Base-by-base conservation (phyloP, 1,139 yeast genomes). In the Pichia sp. region DNA sequence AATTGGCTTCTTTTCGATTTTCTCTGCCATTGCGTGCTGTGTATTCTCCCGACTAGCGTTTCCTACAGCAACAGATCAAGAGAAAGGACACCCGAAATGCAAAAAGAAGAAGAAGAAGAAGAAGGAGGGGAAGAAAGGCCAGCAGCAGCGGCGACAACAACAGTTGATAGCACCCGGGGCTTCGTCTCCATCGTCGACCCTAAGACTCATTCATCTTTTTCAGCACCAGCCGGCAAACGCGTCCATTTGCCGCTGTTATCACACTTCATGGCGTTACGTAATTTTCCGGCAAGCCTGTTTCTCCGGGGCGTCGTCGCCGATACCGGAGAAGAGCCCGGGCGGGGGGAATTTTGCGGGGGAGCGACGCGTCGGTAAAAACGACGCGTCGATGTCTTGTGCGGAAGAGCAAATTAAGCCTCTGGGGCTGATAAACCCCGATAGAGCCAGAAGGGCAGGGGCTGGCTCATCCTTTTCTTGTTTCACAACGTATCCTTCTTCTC, bases 1-100 rank as follows among this genome's bases (percentile, higher is more conserved):
- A 62, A 93, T 80, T 47, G 96, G 96, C 70, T 90, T 91, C 75
- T 88, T 90, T 70, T 88, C 59, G 23, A 59, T 57, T 41, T 53
- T 57, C 31, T 57, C 58, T 22, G 55, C 28, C 52, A 49, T 48
- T 34, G 21, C 45, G 28, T 25, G 16, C 36, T n/a, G 28, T 25
- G 6, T 25, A 25, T 9, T 25, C n/a, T 25, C 8, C 9, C 28
- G 28, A 25, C 28, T 25, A 25, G 8, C 28, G n/a, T n/a, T 25
- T 6, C 9, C 28, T 25, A 25, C 28, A 6, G 41, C 6, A 9
- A 25, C 8, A 25, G 28, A 25, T 6, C 28, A 25, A 25, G 8
- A 25, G 28, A 21, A 41, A 22, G 28, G 12, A 22, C 4, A 16
- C 16, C 16, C 16, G 13, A 9, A 13, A n/a, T 12, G 6, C 16